Conservation (phyloP, 768 basidiomycete species). For the Lactarius psammicola region DNA sequence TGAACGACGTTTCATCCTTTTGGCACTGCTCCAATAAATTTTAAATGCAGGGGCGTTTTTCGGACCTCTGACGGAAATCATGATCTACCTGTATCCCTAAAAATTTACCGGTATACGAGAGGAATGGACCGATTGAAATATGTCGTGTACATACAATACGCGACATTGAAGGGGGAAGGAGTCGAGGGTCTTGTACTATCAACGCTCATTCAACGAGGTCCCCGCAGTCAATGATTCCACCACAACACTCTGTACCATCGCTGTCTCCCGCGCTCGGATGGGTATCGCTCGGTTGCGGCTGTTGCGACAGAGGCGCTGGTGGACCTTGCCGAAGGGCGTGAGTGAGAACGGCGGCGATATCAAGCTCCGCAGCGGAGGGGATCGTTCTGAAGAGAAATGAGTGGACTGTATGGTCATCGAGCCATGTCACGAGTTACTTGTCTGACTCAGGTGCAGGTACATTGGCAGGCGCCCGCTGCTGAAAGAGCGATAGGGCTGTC, state of each 20-base stretch:
- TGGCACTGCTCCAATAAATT: neutral
- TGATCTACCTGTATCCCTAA: neutral
- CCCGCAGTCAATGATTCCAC: slow-evolving; percentile 8
- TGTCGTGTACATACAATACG: neutral
- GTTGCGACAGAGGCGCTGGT: neutral
- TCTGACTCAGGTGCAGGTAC: neutral
- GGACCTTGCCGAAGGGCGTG: slow-evolving; percentile 15
- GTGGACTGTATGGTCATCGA: neutral
- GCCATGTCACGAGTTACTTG: slow-evolving; percentile 4
- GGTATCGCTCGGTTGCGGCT: neutral
- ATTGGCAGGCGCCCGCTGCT: slow-evolving; percentile 11
- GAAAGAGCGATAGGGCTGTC: slow-evolving; percentile 12
- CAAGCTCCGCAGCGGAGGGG: slow-evolving; percentile 22
- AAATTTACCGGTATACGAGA: neutral
- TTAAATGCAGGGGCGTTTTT: neutral
- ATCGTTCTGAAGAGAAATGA: slow-evolving; percentile 7
- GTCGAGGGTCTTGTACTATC: neutral
- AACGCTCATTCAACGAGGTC: slow-evolving; percentile 8
- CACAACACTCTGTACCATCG: slow-evolving; percentile 11
- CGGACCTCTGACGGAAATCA: neutral
- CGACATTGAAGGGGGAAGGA: neutral
- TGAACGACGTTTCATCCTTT: neutral
- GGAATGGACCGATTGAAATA: neutral
- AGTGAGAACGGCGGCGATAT: slow-evolving; percentile 23
- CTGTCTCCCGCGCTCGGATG: neutral